Evolutionary conservation across 2,329 filamentous ascomycete species (phyloP).

Genomic region (Colletotrichum camelliae): DNA sequence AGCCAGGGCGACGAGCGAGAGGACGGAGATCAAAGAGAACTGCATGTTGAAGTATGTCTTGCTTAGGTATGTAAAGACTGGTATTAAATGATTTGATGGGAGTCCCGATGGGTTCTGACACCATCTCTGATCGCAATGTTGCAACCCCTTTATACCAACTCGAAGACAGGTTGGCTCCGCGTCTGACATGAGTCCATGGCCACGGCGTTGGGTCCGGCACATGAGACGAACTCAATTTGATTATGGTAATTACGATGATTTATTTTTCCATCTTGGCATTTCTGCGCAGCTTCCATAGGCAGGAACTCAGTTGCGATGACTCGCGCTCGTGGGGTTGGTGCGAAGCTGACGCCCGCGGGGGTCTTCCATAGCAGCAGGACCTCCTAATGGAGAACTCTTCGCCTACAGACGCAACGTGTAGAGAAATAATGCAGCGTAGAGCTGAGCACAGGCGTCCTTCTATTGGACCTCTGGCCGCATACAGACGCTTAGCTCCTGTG

Average conservation of each 20-base stretch:
- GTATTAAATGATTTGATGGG: background rate
- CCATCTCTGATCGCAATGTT: background rate
- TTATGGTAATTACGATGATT: background rate
- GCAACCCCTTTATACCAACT: background rate
- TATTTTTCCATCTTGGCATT: background rate
- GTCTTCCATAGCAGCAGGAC: background rate
- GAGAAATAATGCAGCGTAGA: background rate
- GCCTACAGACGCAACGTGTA: background rate
- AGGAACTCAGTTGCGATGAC: background rate
- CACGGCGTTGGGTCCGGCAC: background rate
- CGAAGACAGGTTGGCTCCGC: background rate
- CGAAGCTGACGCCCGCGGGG: background rate
- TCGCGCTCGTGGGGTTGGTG: background rate
- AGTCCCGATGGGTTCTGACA: background rate
- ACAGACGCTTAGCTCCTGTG: background rate
- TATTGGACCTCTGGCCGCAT: background rate
- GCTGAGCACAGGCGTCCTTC: background rate
- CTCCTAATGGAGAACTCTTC: background rate
- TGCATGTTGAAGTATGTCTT: background rate
- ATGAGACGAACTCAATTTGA: background rate
- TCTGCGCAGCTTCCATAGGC: background rate
- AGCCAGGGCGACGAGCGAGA: background rate
- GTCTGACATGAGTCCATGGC: background rate
- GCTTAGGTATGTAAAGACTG: background rate
- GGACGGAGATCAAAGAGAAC: background rate